Evolutionary conservation across 2,329 filamentous ascomycete species (phyloP).

Genomic region (Trematosphaeria pertusa): DNA sequence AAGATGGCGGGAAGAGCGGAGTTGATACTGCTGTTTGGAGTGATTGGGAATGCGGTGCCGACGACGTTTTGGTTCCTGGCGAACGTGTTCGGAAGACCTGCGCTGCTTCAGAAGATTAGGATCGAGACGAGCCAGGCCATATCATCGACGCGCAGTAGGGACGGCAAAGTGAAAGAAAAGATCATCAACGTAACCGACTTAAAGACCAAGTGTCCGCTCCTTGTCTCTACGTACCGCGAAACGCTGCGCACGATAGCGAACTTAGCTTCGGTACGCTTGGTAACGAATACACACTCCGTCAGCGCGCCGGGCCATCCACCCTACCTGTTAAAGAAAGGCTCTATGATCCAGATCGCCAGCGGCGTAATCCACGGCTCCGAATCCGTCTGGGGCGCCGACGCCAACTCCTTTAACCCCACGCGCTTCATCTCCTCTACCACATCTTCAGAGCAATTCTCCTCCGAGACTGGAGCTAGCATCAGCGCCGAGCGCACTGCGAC

Average conservation of each 20-base stretch:
- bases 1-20: constrained; percentile 22
- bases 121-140: constrained; percentile 39
- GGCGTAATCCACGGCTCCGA: constrained; percentile 53
- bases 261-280: constrained; percentile 47
- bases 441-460: constrained; percentile 14
- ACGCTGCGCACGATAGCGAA: constrained; percentile 51
- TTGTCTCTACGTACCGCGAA: constrained; percentile 56
- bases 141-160: neutral
- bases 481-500: constrained; percentile 14
- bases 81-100: constrained; percentile 49
- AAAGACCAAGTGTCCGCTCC: constrained; percentile 45
- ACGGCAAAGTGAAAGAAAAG: constrained; percentile 3
- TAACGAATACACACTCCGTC: constrained; percentile 50
- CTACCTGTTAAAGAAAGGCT: constrained; percentile 52
- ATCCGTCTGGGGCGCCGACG: constrained; percentile 53
- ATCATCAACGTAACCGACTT: constrained; percentile 9
- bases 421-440: constrained; percentile 45
- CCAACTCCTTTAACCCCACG: constrained; percentile 46
- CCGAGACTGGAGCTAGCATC: neutral
- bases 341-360: constrained; percentile 53
- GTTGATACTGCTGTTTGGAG: constrained; percentile 39
- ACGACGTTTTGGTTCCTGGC: constrained; percentile 54
- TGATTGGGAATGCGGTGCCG: constrained; percentile 53
- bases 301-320: constrained; percentile 26
- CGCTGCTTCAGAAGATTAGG: constrained; percentile 46